Base-by-base conservation (phyloP, 257 asterid genomes). In the Scutellaria barbata region DNA sequence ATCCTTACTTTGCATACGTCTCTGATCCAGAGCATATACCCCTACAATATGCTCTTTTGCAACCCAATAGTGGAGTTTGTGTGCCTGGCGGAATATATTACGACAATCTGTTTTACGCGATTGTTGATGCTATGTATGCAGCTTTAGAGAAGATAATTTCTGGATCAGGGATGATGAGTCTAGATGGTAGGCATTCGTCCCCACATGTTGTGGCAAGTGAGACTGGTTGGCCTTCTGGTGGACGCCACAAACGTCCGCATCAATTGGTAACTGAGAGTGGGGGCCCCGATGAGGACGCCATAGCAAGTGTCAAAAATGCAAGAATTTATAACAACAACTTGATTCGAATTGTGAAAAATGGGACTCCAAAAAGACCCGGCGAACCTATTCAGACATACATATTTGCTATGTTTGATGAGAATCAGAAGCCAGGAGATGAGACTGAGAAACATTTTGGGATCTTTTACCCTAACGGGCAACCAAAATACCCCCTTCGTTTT, bases 391-490 rank as follows among this genome's bases (percentile, higher is more conserved):
- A 77, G 5, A 51, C 81, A 0, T 77, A 77, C 25, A 17, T 77
- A 6, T 77, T 77, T 48, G 77, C 70, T 8, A 53, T 72, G 81
- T 51, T 68, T 62, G 75, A 75, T 75, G 75, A 75, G 35, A 14
- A 75, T 51, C 59, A 5, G 75, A 75, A 66, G 79, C 12, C 35
- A 40, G 40, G 12, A 11, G 17, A 25, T 7, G 65, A 72, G 14
- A 11, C 5, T 4, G 65, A 72, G 71, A 62, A 13, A 57, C 11
- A 63, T 41, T 72, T 72, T 2, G 71, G 71, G 39, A 10, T 72
- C 3, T 72, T 72, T 63, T 9, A 0, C 0, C 7, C 71, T 0
- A 10, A 51, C 5, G 60, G 57, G 11, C 10, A 25, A 52, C 57
- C 47, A 12, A 72, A 72, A 18, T 72, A 48, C 20, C 54, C 33